Evolutionary conservation across 73 alveolate genomes (phyloP), one percentile per base, ranked within the genome.

Genomic region (Paramecium bursaria): DNA sequence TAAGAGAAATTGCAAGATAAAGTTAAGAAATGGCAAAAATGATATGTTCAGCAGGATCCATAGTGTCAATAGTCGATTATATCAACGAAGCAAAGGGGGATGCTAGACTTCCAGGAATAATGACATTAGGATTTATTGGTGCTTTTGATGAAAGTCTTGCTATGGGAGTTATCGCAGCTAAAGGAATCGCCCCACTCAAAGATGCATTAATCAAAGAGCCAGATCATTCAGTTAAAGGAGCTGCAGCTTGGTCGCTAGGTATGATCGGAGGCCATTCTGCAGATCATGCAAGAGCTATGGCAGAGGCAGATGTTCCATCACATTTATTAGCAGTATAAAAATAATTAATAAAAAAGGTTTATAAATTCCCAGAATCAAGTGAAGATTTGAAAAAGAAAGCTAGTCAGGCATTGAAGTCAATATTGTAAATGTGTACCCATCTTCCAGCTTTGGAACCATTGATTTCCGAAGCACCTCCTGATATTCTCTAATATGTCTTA

Each of bases 21-120:
- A 94, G 98, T n/a, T 97, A 99, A 23, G 99, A 97, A 52, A 82
- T 95, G 52, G 99, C 99, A 19, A 97, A 98, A 91, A 92, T 94
- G 76, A 97, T 98, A n/a, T 98, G 98, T 75, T 92, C 93, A 75
- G 99, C 99, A 26, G 99, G 99, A 47, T 99, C 99, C 2, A 99
- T 98, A 14, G 97, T 96, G 46, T 97, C 99, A 42, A 93, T 97
- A 74, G 99, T 96, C 31, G 99, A 98, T 85, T 98, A 97, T 88
- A 97, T 97, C 54, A 92, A 97, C 10, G 99, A 98, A 88, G 96
- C 96, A 21, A 94, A 90, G 77, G 99, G 98, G 5, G 90, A 94
- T 51, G 93, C 98, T 33, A 51, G 98, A 76, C 94, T 96, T 55
- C 96, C 99, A 50, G 99, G 99, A 11, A 97, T 97, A 76, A 95